Evolutionary conservation across 192 early-diverging fungal genomes (phyloP), one percentile per base, ranked within the genome.

Genomic region (Podila minutissima): DNA sequence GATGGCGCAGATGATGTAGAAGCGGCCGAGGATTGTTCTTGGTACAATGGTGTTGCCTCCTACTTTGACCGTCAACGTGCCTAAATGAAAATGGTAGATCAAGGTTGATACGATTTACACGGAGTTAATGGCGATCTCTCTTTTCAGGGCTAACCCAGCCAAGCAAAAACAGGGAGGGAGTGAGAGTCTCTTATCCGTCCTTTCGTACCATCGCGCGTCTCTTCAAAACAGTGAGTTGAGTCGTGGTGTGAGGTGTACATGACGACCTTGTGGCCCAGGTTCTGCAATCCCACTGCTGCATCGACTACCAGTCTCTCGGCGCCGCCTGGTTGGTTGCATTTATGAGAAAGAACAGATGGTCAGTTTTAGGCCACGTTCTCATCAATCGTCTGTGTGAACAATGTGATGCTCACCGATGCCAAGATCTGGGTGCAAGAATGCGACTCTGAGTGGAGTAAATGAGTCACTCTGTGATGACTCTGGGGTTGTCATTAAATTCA

Each of bases 291-390:
- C 6, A 93, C 77, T 7, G 95, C 96, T 2, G 95, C 92, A 85
- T 99, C 97, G 15, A 99, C 95, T 0, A 99, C 93, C 20, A 99
- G 88, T 22, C 97, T 89, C 82, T 99, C 97, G 6, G 97, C 97
- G 29, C 97, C 97, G 69, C 96, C 94, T 91, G 59, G 59, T 20
- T 61, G 15, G 24, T 28, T 19, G 59, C 20, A 31, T 17, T 29
- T 13, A 35, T 57, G 9, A 22, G 31, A 1, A 58, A 46, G n/a
- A 63, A n/a, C 28, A 15, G 50, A 66, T 66, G 31, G 48, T 38
- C 11, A 12, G 49, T 49, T 20, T 1, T 31, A 8, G 22, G 26
- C 22, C 51, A 29, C n/a, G 12, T 17, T 28, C 38, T 12, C 19
- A 48, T 28, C n/a, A 28, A 41, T 26, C 13, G 24, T 63, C 15